A percentile compares a stretch with the other conserved stretches of the same genome.
Evolutionary conservation across 2,329 filamentous ascomycete species (phyloP).

Genomic region (Fusarium chaquense): DNA sequence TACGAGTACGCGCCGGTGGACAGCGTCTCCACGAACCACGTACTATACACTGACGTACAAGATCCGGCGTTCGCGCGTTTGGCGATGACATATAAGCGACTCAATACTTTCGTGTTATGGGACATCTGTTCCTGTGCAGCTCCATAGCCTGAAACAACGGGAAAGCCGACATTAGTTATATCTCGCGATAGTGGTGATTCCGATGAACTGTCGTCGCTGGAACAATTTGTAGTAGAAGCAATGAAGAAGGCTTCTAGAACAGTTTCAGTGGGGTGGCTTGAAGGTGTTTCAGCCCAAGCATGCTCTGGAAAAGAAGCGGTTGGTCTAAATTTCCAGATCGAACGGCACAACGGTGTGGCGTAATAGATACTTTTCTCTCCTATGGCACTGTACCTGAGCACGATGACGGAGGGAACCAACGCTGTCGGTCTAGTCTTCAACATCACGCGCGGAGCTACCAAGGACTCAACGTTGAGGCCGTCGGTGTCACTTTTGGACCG

Average conservation of each 20-base stretch:
- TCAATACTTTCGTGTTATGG: background rate
- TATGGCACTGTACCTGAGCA: background rate
- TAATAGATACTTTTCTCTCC: conserved; percentile 22
- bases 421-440: conserved; percentile 10
- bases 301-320: conserved; percentile 35
- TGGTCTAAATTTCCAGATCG: conserved; percentile 41
- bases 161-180: conserved; percentile 6
- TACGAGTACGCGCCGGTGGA: conserved; percentile 30
- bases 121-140: background rate
- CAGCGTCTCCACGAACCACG: conserved; percentile 36
- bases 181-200: conserved; percentile 1
- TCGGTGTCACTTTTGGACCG: conserved; percentile 29
- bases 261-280: conserved; percentile 38
- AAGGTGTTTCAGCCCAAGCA: conserved; percentile 43
- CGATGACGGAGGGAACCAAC: conserved; percentile 34
- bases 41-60: background rate
- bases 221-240: conserved; percentile 34
- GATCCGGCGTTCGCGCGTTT: background rate
- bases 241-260: conserved; percentile 49
- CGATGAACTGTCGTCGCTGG: conserved; percentile 18
- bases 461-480: conserved; percentile 50
- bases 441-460: conserved; percentile 39
- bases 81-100: too few relatives aligned
- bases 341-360: conserved; percentile 39
- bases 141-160: conserved; percentile 10